Conservation (phyloP, 192 early-diverging fungal species). For the Entophlyctis luteolus region DNA sequence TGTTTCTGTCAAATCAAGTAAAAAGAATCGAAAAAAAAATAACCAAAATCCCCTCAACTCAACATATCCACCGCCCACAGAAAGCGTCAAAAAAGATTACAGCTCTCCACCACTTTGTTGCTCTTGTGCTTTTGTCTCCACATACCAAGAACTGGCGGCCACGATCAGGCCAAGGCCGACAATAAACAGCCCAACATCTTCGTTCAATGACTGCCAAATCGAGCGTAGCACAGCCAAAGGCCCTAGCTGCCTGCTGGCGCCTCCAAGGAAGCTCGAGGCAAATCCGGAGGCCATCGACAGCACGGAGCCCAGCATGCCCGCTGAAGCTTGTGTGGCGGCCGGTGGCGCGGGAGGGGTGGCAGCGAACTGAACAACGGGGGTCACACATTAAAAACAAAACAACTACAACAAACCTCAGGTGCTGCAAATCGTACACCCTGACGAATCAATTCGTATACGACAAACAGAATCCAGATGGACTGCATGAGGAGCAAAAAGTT, state of each 20-base stretch:
- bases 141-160: not conserved
- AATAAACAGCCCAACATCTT: conserved; percentile 11
- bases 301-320: not conserved
- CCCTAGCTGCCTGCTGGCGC: not conserved
- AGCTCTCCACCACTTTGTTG: not conserved
- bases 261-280: not conserved
- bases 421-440: not conserved
- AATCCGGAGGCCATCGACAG: not conserved
- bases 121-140: not conserved
- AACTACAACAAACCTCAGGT: not conserved
- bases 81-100: not conserved
- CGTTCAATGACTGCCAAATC: conserved; percentile 2
- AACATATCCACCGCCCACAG: not conserved
- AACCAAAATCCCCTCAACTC: not conserved
- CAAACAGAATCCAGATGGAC: conserved; percentile 11
- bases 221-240: not conserved
- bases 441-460: conserved; percentile 6
- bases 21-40: not conserved
- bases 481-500: not conserved
- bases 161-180: conserved; percentile 8
- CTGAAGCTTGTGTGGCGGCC: not conserved
- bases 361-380: not conserved
- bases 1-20: not conserved
- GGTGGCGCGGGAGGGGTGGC: not conserved
- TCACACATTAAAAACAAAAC: not conserved